These are phyloP conservation scores for Pichia manshurica DNA, from an alignment of 805 yeast species.

Conservation along the genomic window DNA sequence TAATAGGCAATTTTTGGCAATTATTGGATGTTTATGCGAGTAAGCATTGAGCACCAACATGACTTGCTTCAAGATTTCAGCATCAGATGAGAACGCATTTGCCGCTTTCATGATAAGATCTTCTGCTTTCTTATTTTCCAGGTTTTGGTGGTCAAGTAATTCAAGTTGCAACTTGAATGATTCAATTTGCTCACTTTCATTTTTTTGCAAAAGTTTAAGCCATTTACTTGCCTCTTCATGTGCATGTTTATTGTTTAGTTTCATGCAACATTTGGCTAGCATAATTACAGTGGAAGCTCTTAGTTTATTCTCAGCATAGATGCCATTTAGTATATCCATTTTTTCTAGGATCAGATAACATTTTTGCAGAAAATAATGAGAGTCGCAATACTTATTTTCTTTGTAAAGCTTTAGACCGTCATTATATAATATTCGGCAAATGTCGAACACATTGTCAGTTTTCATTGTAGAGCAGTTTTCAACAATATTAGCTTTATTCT, in stretches of 20 bases:
- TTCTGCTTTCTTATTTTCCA: constrained; percentile 19
- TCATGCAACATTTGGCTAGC: constrained; percentile 26
- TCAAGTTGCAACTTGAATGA: constrained; percentile 28
- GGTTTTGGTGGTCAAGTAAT: constrained; percentile 15
- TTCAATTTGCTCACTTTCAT: constrained; percentile 27
- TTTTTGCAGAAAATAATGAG: constrained; percentile 16
- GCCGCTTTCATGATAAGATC: constrained; percentile 34
- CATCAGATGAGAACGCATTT: constrained; percentile 23
- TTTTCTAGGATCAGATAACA: constrained; percentile 19
- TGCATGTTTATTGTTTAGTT: constrained; percentile 15
- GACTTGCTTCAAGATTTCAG: constrained; percentile 16
- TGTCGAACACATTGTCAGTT: constrained; percentile 23
- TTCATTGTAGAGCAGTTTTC: constrained; percentile 15
- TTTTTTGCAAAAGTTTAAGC: constrained; percentile 23
- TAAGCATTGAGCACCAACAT: constrained; percentile 13
- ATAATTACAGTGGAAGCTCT: constrained; percentile 24
- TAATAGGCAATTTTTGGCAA: constrained; percentile 31
- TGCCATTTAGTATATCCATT: background rate
- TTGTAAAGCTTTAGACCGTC: constrained; percentile 16
- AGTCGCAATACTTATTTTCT: constrained; percentile 5
- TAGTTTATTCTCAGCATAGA: constrained; percentile 17
- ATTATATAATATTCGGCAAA: constrained; percentile 32
- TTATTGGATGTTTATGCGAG: constrained; percentile 20
- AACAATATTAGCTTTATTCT: constrained; percentile 25
- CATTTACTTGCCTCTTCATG: constrained; percentile 19